A percentile compares a stretch with the other conserved stretches of the same genome.
Conservation (phyloP, 2,329 filamentous ascomycete genomes). For the Colletotrichum paranaense region DNA sequence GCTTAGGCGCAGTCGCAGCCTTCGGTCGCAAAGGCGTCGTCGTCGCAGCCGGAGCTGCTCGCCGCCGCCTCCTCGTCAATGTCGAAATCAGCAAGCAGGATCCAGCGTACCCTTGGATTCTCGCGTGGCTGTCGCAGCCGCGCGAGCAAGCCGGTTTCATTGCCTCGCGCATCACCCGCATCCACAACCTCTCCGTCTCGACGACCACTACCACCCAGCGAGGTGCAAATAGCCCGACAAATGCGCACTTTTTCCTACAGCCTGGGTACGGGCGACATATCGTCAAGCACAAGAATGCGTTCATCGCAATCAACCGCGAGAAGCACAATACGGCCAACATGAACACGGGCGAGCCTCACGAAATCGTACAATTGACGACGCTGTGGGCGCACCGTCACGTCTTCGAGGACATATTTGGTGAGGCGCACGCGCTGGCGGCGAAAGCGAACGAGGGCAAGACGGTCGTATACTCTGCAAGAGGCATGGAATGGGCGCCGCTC, state of each 20-base stretch:
- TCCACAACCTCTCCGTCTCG: slow-evolving; percentile 69
- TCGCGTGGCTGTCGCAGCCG: slow-evolving; percentile 92
- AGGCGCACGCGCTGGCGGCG: slow-evolving; percentile 84
- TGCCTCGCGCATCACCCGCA: slow-evolving; percentile 66
- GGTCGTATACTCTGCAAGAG: slow-evolving; percentile 86
- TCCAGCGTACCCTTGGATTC: slow-evolving; percentile 91
- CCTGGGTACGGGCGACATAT: slow-evolving; percentile 92
- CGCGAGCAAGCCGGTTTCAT: slow-evolving; percentile 73
- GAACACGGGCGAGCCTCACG: slow-evolving; percentile 88
- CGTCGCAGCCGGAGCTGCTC: slow-evolving; percentile 77
- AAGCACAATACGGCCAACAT: slow-evolving; percentile 86
- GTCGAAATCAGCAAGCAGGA: slow-evolving; percentile 96
- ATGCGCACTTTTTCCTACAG: slow-evolving; percentile 87
- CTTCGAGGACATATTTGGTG: slow-evolving; percentile 89
- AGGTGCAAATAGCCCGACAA: slow-evolving; percentile 70
- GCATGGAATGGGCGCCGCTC: slow-evolving; percentile 86
- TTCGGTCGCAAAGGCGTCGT: slow-evolving; percentile 83
- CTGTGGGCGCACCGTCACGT: slow-evolving; percentile 89
- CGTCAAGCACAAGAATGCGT: slow-evolving; percentile 86
- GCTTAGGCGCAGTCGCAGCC: slow-evolving; percentile 83
- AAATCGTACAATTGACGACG: slow-evolving; percentile 92
- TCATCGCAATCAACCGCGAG: slow-evolving; percentile 87
- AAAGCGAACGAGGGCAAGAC: slow-evolving; percentile 92
- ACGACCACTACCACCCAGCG: slow-evolving; percentile 70
- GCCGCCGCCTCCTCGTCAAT: slow-evolving; percentile 89